phyloP scores from a whole-genome alignment of 257 asterid genomes.

The Ligustrum vulgare region DNA sequence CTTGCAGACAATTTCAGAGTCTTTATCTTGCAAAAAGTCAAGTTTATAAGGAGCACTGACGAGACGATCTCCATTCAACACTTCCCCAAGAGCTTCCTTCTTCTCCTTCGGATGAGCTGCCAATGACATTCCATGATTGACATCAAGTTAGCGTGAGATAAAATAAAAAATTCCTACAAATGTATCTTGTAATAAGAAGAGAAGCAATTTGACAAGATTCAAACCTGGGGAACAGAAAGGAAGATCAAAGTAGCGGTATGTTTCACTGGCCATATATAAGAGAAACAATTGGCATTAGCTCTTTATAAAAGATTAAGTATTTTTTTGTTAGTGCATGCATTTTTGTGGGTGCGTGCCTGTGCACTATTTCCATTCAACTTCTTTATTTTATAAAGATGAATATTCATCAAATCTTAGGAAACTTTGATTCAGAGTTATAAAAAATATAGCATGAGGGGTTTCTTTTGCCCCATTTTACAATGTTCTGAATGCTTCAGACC shows the following conservation, averaged over 20 bases:
- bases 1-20: constrained; percentile 40
- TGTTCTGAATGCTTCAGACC: too few species aligned
- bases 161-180: neutral
- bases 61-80: constrained; percentile 49
- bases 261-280: constrained; percentile 34
- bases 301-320: neutral
- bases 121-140: neutral
- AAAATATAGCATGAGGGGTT: too few species aligned
- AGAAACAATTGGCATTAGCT: neutral
- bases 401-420: neutral
- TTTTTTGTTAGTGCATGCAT: too few species aligned
- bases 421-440: neutral
- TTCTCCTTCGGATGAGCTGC: constrained; percentile 39
- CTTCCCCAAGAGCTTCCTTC: constrained; percentile 48
- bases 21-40: constrained; percentile 35
- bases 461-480: too few species aligned
- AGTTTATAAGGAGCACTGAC: constrained; percentile 44
- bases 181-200: neutral
- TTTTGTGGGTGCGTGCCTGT: neutral
- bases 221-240: constrained; percentile 57
- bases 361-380: neutral
- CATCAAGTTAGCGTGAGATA: neutral
- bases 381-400: neutral
- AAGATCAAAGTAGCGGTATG: constrained; percentile 53
- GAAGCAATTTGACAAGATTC: neutral